Evolutionary conservation across 177 flowering plant species (phyloP).

Genomic region (Telopea speciosissima): DNA sequence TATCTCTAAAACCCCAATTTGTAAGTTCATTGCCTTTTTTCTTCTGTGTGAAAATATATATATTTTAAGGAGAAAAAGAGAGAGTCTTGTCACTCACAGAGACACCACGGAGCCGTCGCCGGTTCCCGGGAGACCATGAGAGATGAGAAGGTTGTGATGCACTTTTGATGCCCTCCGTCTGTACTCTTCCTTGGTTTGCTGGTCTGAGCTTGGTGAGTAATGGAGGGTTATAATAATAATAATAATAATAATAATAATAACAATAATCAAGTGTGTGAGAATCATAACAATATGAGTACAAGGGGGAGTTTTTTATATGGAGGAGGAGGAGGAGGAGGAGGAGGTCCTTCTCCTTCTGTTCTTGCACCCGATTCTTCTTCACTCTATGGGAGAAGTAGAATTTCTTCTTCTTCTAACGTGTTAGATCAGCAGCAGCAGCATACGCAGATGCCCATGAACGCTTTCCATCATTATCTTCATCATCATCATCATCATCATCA

Average conservation of each 20-base stretch:
- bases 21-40: neutral
- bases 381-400: slow-evolving; percentile 31
- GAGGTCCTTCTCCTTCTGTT: slow-evolving; percentile 17
- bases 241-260: no score
- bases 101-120: slow-evolving; percentile 4
- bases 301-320: slow-evolving; percentile 45
- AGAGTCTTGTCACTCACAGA: neutral
- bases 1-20: neutral
- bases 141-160: neutral
- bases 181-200: neutral
- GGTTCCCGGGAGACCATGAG: neutral
- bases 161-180: neutral
- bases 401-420: slow-evolving; percentile 25
- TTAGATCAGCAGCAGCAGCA: slow-evolving; percentile 10
- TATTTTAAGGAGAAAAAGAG: neutral
- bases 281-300: neutral
- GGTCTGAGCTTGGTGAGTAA: slow-evolving; percentile 13
- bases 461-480: slow-evolving; percentile 36
- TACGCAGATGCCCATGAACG: slow-evolving; percentile 15
- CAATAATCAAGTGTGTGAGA: slow-evolving; percentile 31
- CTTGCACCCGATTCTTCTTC: slow-evolving; percentile 26
- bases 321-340: no score
- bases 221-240: slow-evolving; percentile 45
- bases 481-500: slow-evolving; percentile 24
- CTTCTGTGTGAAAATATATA: neutral